Evolutionary conservation across 257 asterid genomes (phyloP).

Genomic region (Plectranthus barbatus): DNA sequence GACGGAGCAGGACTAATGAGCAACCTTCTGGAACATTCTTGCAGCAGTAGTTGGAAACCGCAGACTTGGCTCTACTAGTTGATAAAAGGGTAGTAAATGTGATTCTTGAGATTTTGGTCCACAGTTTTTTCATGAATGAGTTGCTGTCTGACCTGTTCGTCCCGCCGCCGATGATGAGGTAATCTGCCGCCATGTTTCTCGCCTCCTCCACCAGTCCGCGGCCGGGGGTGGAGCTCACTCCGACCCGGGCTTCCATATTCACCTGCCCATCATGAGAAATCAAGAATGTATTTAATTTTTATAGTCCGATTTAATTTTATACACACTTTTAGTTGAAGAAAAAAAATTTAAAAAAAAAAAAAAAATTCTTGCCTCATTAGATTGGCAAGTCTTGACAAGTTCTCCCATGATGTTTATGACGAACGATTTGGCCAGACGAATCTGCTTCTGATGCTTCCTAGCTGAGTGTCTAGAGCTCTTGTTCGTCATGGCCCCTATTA

Average conservation of each 20-base stretch:
- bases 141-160: constrained; percentile 39
- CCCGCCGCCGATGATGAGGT: constrained; percentile 47
- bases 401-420: constrained; percentile 63
- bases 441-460: constrained; percentile 40
- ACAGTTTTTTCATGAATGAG: constrained; percentile 12
- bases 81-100: constrained; percentile 8
- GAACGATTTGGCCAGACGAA: constrained; percentile 67
- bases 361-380: constrained; percentile 39
- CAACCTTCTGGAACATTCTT: constrained; percentile 54
- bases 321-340: no score
- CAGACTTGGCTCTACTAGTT: constrained; percentile 38
- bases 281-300: no score
- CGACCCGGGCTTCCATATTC: constrained; percentile 70
- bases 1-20: constrained; percentile 46
- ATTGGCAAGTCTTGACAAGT: constrained; percentile 45
- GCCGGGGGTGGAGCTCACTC: constrained; percentile 42
- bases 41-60: constrained; percentile 41
- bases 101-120: constrained; percentile 12
- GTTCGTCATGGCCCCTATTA: constrained; percentile 32
- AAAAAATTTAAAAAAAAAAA: not conserved
- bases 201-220: constrained; percentile 57
- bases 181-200: constrained; percentile 46
- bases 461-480: constrained; percentile 36
- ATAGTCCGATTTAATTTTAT: no score
- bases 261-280: constrained; percentile 27